phyloP scores from a whole-genome alignment of 768 basidiomycete genomes.

The Tricholoma hemisulphureum region DNA sequence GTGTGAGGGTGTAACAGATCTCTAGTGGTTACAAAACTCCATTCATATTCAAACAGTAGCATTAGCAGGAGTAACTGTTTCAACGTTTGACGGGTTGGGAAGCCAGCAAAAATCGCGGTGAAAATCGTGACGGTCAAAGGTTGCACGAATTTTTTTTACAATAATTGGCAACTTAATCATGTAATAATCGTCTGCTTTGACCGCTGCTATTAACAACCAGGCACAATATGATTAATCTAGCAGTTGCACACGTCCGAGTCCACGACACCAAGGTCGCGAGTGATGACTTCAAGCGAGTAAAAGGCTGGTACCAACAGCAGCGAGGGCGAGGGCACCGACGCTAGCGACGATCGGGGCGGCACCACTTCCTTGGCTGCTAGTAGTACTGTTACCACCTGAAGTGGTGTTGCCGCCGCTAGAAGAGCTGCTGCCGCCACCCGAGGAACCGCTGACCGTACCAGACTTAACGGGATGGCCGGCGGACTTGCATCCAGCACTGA shows the following conservation, averaged over 20 bases:
- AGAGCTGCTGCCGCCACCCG: background rate
- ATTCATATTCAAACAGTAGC: too few species aligned
- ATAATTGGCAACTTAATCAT: too few species aligned
- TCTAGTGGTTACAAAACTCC: too few species aligned
- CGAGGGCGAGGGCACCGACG: background rate
- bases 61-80: too few species aligned
- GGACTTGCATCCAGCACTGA: slow-evolving; percentile 1
- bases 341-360: background rate
- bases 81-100: too few species aligned
- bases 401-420: background rate
- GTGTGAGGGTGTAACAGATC: too few species aligned
- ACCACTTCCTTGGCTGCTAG: background rate
- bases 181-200: too few species aligned
- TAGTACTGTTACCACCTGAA: background rate
- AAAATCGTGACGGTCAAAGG: too few species aligned
- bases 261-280: background rate
- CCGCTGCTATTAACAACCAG: too few species aligned
- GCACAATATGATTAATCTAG: background rate
- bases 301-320: background rate
- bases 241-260: background rate
- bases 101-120: too few species aligned
- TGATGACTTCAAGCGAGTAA: background rate
- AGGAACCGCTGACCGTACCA: slow-evolving; percentile 5
- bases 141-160: too few species aligned
- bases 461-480: slow-evolving; percentile 7